Percentiles rank a stretch among this genome's conserved stretches.
Evolutionary conservation across 805 yeast species (phyloP).

Genomic region (Kodamaea laetipori): DNA sequence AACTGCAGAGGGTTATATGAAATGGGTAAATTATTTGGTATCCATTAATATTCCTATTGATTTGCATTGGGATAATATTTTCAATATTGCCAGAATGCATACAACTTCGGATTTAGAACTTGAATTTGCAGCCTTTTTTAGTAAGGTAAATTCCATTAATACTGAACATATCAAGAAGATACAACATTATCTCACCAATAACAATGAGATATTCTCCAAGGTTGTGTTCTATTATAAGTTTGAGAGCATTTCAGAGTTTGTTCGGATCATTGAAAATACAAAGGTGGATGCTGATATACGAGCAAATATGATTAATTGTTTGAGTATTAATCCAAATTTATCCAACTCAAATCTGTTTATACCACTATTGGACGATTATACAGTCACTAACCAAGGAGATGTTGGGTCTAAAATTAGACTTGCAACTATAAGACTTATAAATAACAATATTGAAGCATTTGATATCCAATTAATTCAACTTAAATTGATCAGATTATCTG

Average conservation of each 20-base stretch:
- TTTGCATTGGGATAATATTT: slow-evolving; percentile 20
- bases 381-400: slow-evolving; percentile 82
- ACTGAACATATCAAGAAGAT: slow-evolving; percentile 28
- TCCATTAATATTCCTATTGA: slow-evolving; percentile 2
- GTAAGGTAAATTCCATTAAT: not conserved
- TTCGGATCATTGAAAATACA: slow-evolving; percentile 26
- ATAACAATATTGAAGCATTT: slow-evolving; percentile 21
- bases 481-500: slow-evolving; percentile 55
- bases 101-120: slow-evolving; percentile 22
- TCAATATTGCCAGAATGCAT: slow-evolving; percentile 19
- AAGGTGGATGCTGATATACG: slow-evolving; percentile 29
- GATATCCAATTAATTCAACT: slow-evolving; percentile 20
- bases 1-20: slow-evolving; percentile 40
- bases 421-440: slow-evolving; percentile 45
- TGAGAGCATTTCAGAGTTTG: slow-evolving; percentile 20
- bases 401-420: slow-evolving; percentile 78
- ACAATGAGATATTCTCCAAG: slow-evolving; percentile 38
- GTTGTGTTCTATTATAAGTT: slow-evolving; percentile 34
- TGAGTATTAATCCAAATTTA: slow-evolving; percentile 18
- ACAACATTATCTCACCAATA: slow-evolving; percentile 41
- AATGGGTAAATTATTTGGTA: slow-evolving; percentile 19
- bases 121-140: slow-evolving; percentile 33
- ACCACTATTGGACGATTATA: slow-evolving; percentile 67
- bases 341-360: slow-evolving; percentile 9
- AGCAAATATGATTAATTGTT: slow-evolving; percentile 26